Base-by-base conservation (phyloP, 2,329 filamentous ascomycete species). In the Sarocladium oryzae region DNA sequence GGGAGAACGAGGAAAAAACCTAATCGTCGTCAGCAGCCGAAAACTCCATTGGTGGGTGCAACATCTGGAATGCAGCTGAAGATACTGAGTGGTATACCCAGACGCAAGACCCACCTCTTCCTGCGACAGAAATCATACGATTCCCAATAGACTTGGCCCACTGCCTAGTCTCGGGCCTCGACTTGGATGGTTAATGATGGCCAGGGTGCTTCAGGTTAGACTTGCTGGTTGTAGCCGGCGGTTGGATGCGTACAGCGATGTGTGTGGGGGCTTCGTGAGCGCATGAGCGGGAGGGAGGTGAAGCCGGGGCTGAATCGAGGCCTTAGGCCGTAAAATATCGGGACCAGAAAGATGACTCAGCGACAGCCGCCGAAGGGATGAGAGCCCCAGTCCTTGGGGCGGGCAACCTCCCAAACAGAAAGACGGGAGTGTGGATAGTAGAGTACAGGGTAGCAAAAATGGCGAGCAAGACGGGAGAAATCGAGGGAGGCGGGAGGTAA, bases 251-350 rank as follows among this genome's bases (percentile, higher is more conserved):
- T 40, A 20, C 20, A 37, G 37, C 37, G 30, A 26, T 28, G 40
- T 11, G 18, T 23, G 37, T n/a, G 13, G 16, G 5, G 37, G 6
- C 15, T 20, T 8, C 20, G 4, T n/a, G 37, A 40, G 37, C 16
- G 48, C 11, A 30, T 13, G 40, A 24, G 24, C 45, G 23, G 48
- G 52, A 53, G 52, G 51, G 50, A 56, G 54, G 53, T 51, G 46
- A 51, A 26, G 52, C 48, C 52, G 55, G 43, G 49, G 33, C 8
- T 6, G 15, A 8, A 5, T 8, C 15, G 33, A 40, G 37, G n/a
- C n/a, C n/a, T n/a, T n/a, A n/a, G n/a, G n/a, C n/a, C n/a, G n/a
- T n/a, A n/a, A n/a, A n/a, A n/a, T n/a, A n/a, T n/a, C n/a, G n/a
- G n/a, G n/a, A n/a, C n/a, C n/a, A n/a, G n/a, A n/a, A n/a, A n/a